phyloP scores from a whole-genome alignment of 768 basidiomycete genomes.

The Mycena crocata region DNA sequence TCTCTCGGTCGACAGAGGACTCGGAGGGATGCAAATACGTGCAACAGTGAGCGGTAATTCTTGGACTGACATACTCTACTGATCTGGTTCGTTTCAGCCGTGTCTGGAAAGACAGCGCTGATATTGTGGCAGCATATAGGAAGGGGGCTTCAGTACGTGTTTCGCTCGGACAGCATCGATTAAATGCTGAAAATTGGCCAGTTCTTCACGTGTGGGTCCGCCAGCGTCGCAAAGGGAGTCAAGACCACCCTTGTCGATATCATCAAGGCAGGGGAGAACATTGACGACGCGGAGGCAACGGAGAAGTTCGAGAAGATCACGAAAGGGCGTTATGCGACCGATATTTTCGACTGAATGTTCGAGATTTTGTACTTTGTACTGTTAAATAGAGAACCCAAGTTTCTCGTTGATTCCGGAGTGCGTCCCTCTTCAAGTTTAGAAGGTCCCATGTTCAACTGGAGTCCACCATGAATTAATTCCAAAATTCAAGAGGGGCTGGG shows the following conservation, averaged over 20 bases:
- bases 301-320: slow-evolving; percentile 47
- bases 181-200: slow-evolving; percentile 26
- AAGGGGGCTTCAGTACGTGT: slow-evolving; percentile 48
- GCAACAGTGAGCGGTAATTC: slow-evolving; percentile 47
- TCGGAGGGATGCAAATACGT: slow-evolving; percentile 52
- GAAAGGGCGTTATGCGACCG: slow-evolving; percentile 56
- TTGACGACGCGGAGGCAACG: slow-evolving; percentile 42
- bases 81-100: slow-evolving; percentile 43
- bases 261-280: slow-evolving; percentile 40
- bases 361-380: too few species aligned
- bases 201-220: slow-evolving; percentile 59
- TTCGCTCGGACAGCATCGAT: background rate
- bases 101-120: slow-evolving; percentile 55
- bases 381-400: too few species aligned
- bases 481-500: too few species aligned
- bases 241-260: slow-evolving; percentile 51
- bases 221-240: slow-evolving; percentile 52
- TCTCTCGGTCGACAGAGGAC: slow-evolving; percentile 43
- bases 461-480: too few species aligned
- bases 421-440: too few species aligned
- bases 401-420: too few species aligned
- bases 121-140: slow-evolving; percentile 45
- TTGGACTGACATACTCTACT: background rate
- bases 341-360: slow-evolving; percentile 53
- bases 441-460: too few species aligned